These are phyloP conservation scores for Halophytophthora polymorphica DNA, from an alignment of 352 stramenopile species.

Conservation along the genomic window DNA sequence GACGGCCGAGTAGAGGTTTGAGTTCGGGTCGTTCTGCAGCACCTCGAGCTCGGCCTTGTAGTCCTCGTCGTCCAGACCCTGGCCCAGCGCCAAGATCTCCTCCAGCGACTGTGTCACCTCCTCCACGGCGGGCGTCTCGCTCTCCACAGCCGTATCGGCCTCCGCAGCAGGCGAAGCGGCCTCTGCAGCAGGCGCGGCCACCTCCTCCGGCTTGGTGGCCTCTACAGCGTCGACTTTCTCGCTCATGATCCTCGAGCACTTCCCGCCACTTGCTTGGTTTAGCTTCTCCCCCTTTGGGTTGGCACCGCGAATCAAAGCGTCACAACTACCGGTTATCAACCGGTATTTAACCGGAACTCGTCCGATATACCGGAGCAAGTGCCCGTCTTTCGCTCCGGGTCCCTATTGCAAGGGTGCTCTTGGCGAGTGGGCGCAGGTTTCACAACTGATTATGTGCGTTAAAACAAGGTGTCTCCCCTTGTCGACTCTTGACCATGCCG, in stretches of 20 bases:
- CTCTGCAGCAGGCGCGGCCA: not conserved
- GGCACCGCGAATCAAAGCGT: too few relatives aligned
- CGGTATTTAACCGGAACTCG: too few relatives aligned
- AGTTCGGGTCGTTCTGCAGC: conserved; percentile 83
- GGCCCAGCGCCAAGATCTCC: conserved; percentile 76
- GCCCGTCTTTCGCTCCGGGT: too few relatives aligned
- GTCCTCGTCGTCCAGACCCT: conserved; percentile 83
- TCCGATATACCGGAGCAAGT: too few relatives aligned
- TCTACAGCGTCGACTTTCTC: conserved; percentile 12
- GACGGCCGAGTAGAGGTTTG: conserved; percentile 80
- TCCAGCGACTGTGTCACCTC: conserved; percentile 81
- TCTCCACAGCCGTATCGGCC: conserved; percentile 9
- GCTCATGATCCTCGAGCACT: conserved; percentile 15
- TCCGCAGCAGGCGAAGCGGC: not conserved
- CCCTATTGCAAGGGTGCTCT: too few relatives aligned
- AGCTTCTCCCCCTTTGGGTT: too few relatives aligned
- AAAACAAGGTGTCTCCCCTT: too few relatives aligned
- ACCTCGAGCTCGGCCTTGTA: conserved; percentile 85
- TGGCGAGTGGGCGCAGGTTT: too few relatives aligned
- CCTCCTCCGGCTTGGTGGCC: conserved; percentile 15
- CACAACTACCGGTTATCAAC: too few relatives aligned
- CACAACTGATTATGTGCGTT: too few relatives aligned
- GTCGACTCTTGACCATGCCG: too few relatives aligned
- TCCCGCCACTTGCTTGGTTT: too few relatives aligned
- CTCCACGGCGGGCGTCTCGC: conserved; percentile 31